Base-by-base conservation (phyloP, 805 yeast genomes). In the Tetrapisispora phaffii region DNA sequence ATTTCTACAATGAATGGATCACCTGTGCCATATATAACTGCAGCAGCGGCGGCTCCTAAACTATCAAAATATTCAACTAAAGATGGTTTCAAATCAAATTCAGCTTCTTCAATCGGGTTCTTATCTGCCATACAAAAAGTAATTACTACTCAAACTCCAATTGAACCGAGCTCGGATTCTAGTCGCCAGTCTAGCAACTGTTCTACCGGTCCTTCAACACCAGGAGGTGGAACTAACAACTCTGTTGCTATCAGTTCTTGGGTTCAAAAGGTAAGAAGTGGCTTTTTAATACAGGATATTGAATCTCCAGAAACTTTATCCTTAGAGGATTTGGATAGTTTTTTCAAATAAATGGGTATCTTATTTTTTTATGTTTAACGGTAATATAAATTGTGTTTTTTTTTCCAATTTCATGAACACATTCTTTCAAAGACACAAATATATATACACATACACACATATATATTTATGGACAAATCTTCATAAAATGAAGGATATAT, bases 31-130 rank as follows among this genome's bases (percentile, higher is more conserved):
- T 70, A 68, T 47, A 59, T 81, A 38, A 82, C 90, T 13, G 86
- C 86, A 17, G 90, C 90, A 20, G 88, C 88, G 12, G 87, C 86
- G 22, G 85, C 90, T 29, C 93, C 93, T 46, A 71, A 90, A 56
- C 75, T 82, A 10, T 81, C 87, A n/a, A 76, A 77, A 50, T 69
- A 75, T 29, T 73, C 53, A 15, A 44, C 57, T 26, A 58, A 51
- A 45, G 54, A 50, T 34, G 47, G 47, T 16, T 47, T 53, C 24
- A 47, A 50, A 29, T 26, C 45, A 12, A 48, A 38, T 48, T 69
- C 78, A 33, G 79, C 83, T 10, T 72, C 72, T 47, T 82, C 85
- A 7, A 84, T 83, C 9, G 84, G 84, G 13, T 83, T 85, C 1
- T 85, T 82, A 29, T 85, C 87, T 34, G 86, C 85, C 21, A 69